Conservation (phyloP, 116 monocot genomes). For the Thalassia testudinum region DNA sequence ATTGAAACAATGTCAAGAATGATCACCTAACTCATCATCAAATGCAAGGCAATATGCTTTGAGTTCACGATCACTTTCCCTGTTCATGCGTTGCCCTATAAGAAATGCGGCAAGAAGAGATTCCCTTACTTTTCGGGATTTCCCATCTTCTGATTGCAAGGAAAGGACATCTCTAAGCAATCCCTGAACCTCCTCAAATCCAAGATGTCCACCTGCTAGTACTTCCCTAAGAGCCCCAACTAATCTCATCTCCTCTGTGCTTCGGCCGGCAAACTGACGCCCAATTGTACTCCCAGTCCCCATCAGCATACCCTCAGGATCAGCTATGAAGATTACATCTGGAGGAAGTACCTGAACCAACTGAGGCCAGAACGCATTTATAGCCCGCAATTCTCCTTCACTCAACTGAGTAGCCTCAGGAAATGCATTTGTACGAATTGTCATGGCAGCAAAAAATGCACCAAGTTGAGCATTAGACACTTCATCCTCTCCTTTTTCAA, state of each 20-base stretch:
- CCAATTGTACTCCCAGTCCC: slow-evolving; percentile 39
- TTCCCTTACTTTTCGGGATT: slow-evolving; percentile 31
- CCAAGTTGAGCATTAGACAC: slow-evolving; percentile 88
- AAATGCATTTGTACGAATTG: slow-evolving; percentile 85
- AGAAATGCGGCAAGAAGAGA: slow-evolving; percentile 83
- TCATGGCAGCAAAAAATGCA: slow-evolving; percentile 94
- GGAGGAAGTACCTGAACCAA: slow-evolving; percentile 62
- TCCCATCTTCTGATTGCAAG: slow-evolving; percentile 13
- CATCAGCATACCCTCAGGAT: slow-evolving; percentile 94
- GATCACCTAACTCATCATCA: slow-evolving; percentile 72
- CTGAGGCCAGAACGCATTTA: slow-evolving; percentile 58
- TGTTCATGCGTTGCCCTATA: slow-evolving; percentile 92
- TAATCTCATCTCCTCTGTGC: slow-evolving; percentile 68
- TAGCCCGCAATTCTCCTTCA: slow-evolving; percentile 67
- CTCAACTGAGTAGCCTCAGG: slow-evolving; percentile 89
- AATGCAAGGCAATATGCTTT: slow-evolving; percentile 96
- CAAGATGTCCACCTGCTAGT: slow-evolving; percentile 88
- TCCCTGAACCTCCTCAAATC: slow-evolving; percentile 86
- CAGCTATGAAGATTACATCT: slow-evolving; percentile 78
- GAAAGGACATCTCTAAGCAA: slow-evolving; percentile 70
- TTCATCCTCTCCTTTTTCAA: slow-evolving; percentile 34
- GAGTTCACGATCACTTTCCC: slow-evolving; percentile 83
- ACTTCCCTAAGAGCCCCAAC: slow-evolving; percentile 94
- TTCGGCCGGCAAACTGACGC: slow-evolving; percentile 39
- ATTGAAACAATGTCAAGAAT: background rate